These are phyloP conservation scores for Silene conica DNA, from an alignment of 148 eudicot genomes.

Conservation along the genomic window DNA sequence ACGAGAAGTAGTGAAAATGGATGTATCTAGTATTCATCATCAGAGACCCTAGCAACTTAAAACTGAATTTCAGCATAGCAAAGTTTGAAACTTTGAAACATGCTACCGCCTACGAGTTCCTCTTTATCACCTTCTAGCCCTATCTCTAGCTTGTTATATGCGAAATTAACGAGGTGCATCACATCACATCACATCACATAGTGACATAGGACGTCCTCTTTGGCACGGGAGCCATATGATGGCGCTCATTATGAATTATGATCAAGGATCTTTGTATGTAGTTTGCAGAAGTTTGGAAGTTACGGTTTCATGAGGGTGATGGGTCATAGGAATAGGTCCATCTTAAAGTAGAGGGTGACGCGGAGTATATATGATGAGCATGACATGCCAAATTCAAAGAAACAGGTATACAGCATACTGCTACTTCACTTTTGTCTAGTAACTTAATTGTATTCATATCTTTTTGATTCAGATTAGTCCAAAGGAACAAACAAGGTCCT, in stretches of 20 bases:
- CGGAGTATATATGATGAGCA: too few species aligned
- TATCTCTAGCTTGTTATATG: not conserved
- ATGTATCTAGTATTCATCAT: too few species aligned
- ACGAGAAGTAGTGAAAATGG: too few species aligned
- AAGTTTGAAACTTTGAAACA: not conserved
- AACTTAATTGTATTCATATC: too few species aligned
- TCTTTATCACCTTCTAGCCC: not conserved
- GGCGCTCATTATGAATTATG: too few species aligned
- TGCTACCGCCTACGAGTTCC: not conserved
- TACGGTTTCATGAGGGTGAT: not conserved
- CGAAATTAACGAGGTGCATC: not conserved
- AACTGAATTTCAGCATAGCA: too few species aligned
- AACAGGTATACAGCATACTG: not conserved
- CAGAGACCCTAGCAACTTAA: not conserved
- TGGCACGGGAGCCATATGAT: too few species aligned
- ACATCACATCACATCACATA: too few species aligned
- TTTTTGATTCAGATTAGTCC: too few species aligned
- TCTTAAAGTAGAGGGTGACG: too few species aligned
- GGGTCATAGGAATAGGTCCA: not conserved
- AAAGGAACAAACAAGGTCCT: too few species aligned
- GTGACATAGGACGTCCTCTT: too few species aligned
- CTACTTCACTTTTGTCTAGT: not conserved
- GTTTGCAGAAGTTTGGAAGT: not conserved
- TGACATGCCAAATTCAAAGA: not conserved
- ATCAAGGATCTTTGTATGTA: not conserved